Evolutionary conservation across 2,329 filamentous ascomycete genomes (phyloP), one percentile per base, ranked within the genome.

Genomic region (Penicillium sclerotiorum): DNA sequence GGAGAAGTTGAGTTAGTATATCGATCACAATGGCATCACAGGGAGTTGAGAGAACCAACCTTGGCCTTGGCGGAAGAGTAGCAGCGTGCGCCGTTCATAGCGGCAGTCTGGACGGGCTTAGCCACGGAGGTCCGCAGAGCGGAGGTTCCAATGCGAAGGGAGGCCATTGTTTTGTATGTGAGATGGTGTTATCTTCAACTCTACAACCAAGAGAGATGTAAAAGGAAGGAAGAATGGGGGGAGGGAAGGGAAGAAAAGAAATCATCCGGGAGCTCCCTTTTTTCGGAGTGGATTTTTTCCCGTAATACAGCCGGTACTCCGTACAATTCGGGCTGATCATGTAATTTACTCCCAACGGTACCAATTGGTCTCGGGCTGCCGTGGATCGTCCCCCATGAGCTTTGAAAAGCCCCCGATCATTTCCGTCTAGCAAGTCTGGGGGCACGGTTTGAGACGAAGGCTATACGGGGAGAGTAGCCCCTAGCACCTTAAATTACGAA

Each of bases 1-100:
- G 43, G 17, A 53, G 47, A 68, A 17, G n/a, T n/a, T n/a, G 4
- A 20, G 33, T 72, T 58, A 62, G 60, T 49, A 52, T 53, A 42
- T 55, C 41, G 50, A 58, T 15, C 17, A 42, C 32, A 13, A 38
- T 36, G 32, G 9, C 12, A 27, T 25, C 11, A 21, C 5, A 36
- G 45, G 13, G 28, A 33, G 23, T 43, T 12, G 42, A 50, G 35
- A 79, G 13, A n/a, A 47, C 49, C 68, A 80, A 95, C 91, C 83
- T 92, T 86, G 65, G 87, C 84, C 84, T 96, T 96, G 64, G 74
- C 74, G 63, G 90, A 87, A 57, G 92, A 96, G 80, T 96, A 96
- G 83, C 84, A 91, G 77, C 94, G 87, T 71, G 88, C 78, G 72
- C 88, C 87, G 78, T 87, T 90, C 81, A 91, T 92, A 72, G 86